Evolutionary conservation across 768 basidiomycete species (phyloP), one percentile per base, ranked within the genome.

Genomic region (Mrakia hoshinonis): DNA sequence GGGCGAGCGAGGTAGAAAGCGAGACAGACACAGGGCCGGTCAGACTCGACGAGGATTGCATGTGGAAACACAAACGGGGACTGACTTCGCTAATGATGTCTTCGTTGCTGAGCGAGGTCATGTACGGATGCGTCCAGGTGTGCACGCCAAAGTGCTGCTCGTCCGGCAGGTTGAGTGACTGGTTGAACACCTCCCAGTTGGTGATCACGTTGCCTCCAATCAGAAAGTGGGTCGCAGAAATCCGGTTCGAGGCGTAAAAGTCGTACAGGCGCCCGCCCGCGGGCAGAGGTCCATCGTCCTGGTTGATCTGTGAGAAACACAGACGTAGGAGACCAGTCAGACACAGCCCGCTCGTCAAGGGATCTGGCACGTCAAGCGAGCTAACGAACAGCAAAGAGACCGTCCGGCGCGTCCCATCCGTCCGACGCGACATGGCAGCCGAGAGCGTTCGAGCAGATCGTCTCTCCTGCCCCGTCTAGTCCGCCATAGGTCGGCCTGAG

Each of bases 201-300:
- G 77, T 62, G 36, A 89, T 75, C 70, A 93, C 89, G 77, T 91
- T 89, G 47, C 83, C 77, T 22, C 93, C 93, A 74, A 95, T 94
- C 92, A 46, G 38, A 26, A 73, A 68, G 39, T 60, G 64, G 0
- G 71, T 54, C 0, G 66, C 52, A 2, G 94, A 2, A 86, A 87
- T 20, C 72, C 87, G 85, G 70, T 93, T 84, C 20, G 81, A 67
- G 70, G 82, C 74, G 58, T 95, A 81, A 78, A 91, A 94, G 11
- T 84, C 75, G 76, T 89, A 85, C 26, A 95, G 84, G 13, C 67
- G 61, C 13, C 77, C 73, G 7, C 81, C 81, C 2, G 80, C 68
- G 0, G 82, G 80, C 22, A 83, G 81, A 0, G 91, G 91, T 0
- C 92, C 92, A 76, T 92, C 91, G 76, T 93, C 91, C 77, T 92